phyloP scores from a whole-genome alignment of 768 basidiomycete genomes.

The Termitomyces eurrhizus region DNA sequence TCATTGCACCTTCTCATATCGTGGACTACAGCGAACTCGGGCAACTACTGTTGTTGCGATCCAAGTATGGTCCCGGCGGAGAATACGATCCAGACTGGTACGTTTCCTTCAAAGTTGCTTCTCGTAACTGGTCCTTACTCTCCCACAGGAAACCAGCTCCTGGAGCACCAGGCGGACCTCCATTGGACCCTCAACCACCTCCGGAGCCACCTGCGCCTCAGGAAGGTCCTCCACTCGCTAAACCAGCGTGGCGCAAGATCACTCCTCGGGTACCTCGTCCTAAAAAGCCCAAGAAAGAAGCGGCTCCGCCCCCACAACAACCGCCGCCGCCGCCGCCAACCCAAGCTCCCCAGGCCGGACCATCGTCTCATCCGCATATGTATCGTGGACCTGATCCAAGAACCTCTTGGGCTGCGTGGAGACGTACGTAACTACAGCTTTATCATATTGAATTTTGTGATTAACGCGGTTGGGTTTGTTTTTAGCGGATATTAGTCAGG shows the following conservation, averaged over 20 bases:
- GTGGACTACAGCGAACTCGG: conserved; percentile 61
- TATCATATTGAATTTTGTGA: conserved; percentile 3
- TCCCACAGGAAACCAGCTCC: conserved; percentile 40
- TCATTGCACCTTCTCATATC: not conserved
- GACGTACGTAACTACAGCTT: conserved; percentile 41
- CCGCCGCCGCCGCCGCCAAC: conserved; percentile 20
- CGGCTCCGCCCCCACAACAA: conserved; percentile 30
- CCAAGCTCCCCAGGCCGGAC: conserved; percentile 15
- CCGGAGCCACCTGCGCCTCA: conserved; percentile 35
- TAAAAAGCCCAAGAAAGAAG: conserved; percentile 44
- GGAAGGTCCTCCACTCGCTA: conserved; percentile 31
- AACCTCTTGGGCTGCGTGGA: conserved; percentile 64
- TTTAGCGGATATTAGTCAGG: conserved; percentile 54
- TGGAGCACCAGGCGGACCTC: conserved; percentile 39
- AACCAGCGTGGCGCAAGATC: conserved; percentile 65
- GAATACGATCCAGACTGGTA: conserved; percentile 85
- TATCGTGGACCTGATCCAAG: conserved; percentile 32
- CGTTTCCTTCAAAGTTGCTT: conserved; percentile 7
- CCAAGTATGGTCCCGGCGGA: conserved; percentile 81
- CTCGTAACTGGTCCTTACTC: conserved; percentile 1
- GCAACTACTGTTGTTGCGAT: conserved; percentile 60
- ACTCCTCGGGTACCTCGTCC: conserved; percentile 29
- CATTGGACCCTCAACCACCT: conserved; percentile 27
- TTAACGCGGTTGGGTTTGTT: conserved; percentile 1
- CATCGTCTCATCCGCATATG: conserved; percentile 10